Conservation (phyloP, 176 grass and related monocot genomes). For the Rhynchospora breviuscula region DNA sequence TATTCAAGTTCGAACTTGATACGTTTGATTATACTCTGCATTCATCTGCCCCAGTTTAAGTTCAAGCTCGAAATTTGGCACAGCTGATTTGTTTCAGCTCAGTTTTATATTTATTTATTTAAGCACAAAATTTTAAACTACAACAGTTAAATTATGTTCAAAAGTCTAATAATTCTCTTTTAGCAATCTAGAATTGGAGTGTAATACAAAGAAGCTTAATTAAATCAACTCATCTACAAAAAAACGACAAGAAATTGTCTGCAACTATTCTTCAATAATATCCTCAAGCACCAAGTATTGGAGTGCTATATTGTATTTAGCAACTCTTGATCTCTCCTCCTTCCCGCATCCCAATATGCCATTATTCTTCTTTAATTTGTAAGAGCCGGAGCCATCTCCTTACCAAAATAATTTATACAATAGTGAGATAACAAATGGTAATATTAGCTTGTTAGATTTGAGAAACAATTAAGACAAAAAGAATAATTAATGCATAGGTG, state of each 20-base stretch:
- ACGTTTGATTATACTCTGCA: no score
- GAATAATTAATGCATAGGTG: not conserved
- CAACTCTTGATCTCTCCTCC: slow-evolving; percentile 41
- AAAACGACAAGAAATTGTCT: not conserved
- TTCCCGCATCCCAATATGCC: slow-evolving; percentile 25
- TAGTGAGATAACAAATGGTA: not conserved
- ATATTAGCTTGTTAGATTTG: not conserved
- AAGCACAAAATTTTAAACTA: no score
- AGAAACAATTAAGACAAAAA: not conserved
- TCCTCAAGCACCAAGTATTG: slow-evolving; percentile 70
- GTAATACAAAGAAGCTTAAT: no score
- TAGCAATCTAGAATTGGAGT: no score
- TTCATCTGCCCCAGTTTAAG: no score
- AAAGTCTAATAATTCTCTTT: no score
- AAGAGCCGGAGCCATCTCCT: slow-evolving; percentile 52
- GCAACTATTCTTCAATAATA: slow-evolving; percentile 28
- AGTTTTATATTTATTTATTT: no score
- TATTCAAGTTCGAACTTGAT: no score
- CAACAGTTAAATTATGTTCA: no score
- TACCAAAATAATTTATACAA: not conserved
- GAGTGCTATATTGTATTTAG: slow-evolving; percentile 75
- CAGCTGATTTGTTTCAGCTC: no score
- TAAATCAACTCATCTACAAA: not conserved
- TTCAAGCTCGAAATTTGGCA: no score
- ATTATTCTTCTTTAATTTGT: slow-evolving; percentile 46